Conservation (phyloP, 2,329 filamentous ascomycete species). For the Talaromyces rugulosus region DNA sequence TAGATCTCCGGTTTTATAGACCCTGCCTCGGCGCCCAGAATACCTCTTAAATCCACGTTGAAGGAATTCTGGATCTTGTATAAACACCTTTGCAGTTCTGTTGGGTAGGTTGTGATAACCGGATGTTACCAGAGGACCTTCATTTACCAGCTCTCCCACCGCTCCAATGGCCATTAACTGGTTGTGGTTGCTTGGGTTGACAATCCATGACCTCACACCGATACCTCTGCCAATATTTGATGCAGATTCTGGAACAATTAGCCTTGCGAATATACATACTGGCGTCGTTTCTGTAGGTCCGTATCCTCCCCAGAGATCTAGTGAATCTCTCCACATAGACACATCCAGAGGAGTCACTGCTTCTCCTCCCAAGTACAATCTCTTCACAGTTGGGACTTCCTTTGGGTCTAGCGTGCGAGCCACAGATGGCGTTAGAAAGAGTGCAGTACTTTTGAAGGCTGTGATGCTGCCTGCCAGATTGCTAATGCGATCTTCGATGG, state of each 20-base stretch:
- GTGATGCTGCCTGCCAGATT: conserved; percentile 35
- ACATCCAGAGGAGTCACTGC: conserved; percentile 35
- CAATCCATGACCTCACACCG: conserved; percentile 36
- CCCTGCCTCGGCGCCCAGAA: conserved; percentile 17
- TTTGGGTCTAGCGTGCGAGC: conserved; percentile 40
- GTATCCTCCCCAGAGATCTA: conserved; percentile 18
- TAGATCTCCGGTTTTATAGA: conserved; percentile 36
- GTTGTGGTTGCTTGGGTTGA: conserved; percentile 40
- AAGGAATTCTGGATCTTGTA: conserved; percentile 10
- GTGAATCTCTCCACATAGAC: conserved; percentile 34
- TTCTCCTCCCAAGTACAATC: conserved; percentile 38
- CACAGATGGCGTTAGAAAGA: conserved; percentile 58
- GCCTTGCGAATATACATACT: not conserved
- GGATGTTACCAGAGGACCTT: conserved; percentile 29
- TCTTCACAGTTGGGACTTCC: conserved; percentile 33
- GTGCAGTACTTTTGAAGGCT: conserved; percentile 49
- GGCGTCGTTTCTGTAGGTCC: conserved; percentile 2
- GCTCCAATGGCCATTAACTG: conserved; percentile 35
- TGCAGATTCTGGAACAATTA: not conserved
- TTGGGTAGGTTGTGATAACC: conserved; percentile 25
- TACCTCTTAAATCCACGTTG: conserved; percentile 19
- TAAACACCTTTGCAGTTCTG: conserved; percentile 22
- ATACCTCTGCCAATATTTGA: conserved; percentile 15
- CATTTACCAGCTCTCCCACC: conserved; percentile 39
- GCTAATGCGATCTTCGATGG: conserved; percentile 38